Base-by-base conservation (phyloP, 768 basidiomycete genomes). In the Mycena indigotica region DNA sequence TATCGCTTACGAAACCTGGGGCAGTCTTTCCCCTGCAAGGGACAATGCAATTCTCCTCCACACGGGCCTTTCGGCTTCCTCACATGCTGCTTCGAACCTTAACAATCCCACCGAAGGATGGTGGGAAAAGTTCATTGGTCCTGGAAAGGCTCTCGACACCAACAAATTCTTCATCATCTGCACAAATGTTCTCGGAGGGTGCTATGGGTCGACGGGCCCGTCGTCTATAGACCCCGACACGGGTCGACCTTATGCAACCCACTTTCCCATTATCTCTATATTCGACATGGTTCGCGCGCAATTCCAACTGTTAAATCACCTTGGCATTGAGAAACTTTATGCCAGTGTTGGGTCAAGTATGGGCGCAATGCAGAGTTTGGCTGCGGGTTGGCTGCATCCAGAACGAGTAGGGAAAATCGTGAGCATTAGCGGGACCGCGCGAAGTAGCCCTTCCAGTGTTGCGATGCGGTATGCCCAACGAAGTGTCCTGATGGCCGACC, bases 41-140 rank as follows among this genome's bases (percentile, higher is more conserved):
- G 88, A 93, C 71, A 98, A 99, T 68, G 96, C 83, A 49, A 95
- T 99, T 49, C 86, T 99, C 13, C 82, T 99, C 12, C 95, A 98
- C 67, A 99, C 97, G 0, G 97, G 97, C 17, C 83, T 99, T 3
- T 95, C 93, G 12, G 97, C 95, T 0, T 95, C 93, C 1, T 97
- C 95, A 0, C 97, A 99, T 74, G 93, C 95, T 0, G 91, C 93
- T 2, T 87, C 91, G 21, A 94, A 94, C 0, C 67, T 78, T 3
- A 70, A 77, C 3, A 99, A 96, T 65, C 81, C 88, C 1, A 73
- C 89, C 0, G 86, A 89, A 8, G 96, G 97, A 3, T 99, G 97
- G 97, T 99, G 97, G 97, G 92, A 98, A 74, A 89, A 90, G 66
- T 99, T 98, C 74, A 95, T 99, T 63, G 97, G 97, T 0, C 94